Evolutionary conservation across 169 alveolate species (phyloP), one percentile per base, ranked within the genome.

Genomic region (Plasmodium berghei): DNA sequence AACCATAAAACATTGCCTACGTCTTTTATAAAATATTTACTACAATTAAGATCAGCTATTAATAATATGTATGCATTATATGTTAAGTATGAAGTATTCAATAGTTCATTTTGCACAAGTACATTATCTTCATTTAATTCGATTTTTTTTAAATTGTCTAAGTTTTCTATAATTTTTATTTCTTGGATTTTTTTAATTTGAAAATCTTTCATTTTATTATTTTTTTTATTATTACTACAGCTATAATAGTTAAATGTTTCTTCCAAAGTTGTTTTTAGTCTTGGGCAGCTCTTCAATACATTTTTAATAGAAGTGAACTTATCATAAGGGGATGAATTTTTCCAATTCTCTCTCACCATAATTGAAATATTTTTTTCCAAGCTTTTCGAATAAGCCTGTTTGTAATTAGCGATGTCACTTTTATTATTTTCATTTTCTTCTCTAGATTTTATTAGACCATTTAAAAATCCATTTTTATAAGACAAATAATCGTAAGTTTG

Each of bases 251-350:
- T 87, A 80, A 94, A 94, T 5, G 91, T 87, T 77, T 94, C 96
- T 45, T 88, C 92, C n/a, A 92, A 52, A 1, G 92, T 56, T 74
- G 72, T 90, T 88, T 94, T 94, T 72, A 94, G 70, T n/a, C 96
- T 46, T 12, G 93, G 91, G 73, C 94, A 88, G 24, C 92, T 92
- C 59, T 94, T 94, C 24, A 94, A 49, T 3, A 90, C 93, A 59
- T 92, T 94, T 56, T 86, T 42, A 24, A 94, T 73, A 24, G 94
- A 88, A 3, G 92, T 49, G 64, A 75, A 94, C 26, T 92, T 94
- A 56, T 94, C 96, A 72, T 92, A 90, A 52, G 92, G 87, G 59
- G 93, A 88, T 61, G 95, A 64, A 59, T 93, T 92, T 20, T 93
- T 73, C 96, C 96, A 94, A 46, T 70, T 28, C 14, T 77, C 48